Base-by-base conservation (phyloP, 176 grass and related monocot species). In the Chloris gayana region DNA sequence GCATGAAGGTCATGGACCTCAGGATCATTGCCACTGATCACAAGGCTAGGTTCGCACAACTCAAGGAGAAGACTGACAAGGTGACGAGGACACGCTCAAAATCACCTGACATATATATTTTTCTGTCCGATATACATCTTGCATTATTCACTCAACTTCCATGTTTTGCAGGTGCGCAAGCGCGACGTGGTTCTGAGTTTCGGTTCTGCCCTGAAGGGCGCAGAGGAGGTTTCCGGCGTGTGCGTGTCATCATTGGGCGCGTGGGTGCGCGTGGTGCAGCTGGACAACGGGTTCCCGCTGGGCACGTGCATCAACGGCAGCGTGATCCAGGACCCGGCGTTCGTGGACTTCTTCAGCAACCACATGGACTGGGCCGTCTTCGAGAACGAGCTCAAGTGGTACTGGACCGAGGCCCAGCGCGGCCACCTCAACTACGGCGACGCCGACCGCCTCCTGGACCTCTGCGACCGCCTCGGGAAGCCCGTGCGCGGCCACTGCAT, bases 311-410 rank as follows among this genome's bases (percentile, higher is more conserved):
- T 58, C 56, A 58, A 58, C 56, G 7, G 22, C 22, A 8, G 10
- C 7, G 22, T 11, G 49, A 88, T 91, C 25, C 78, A 88, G 65
- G 88, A 88, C 73, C 82, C 83, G 18, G 60, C 72, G 12, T 88
- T 88, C 58, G 89, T 88, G 26, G 66, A 73, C 74, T 91, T 91
- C 82, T 83, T 91, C 74, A 69, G 76, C n/a, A 85, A 78, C 49
- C 69, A 85, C 67, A 86, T 92, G 86, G 84, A 92, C 53, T 85
- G 89, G 89, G 82, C 86, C 1, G 89, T 92, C 9, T 92, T 92
- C 78, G 86, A 74, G 41, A 92, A 92, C 75, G 89, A 92, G 79
- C 86, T 92, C 42, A 94, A 94, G 84, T 91, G 92, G 92, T 94
- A 94, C 92, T 79, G 71, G 74, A 95, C 89, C 8, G 93, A 95